Evolutionary conservation across 257 asterid species (phyloP), one percentile per base, ranked within the genome.

Genomic region (Scutellaria galericulata): DNA sequence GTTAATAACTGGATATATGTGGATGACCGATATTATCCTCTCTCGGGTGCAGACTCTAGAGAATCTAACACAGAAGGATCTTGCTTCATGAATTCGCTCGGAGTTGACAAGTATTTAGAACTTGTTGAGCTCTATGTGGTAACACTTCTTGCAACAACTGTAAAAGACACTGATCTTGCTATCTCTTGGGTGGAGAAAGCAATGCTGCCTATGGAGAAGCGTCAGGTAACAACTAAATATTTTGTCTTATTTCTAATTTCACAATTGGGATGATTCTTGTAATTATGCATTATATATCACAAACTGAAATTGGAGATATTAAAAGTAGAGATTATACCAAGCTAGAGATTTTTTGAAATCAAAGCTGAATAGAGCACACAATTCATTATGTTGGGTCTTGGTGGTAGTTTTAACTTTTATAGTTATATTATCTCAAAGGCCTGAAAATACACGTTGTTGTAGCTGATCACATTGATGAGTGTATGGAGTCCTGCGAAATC

Each of bases 171-270:
- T 3, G 88, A 88, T 84, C 81, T 67, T 78, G 96, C 99, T 51
- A 80, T 90, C 61, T 85, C 88, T 48, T 91, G 98, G 99, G 87
- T 88, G 64, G 96, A 90, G 79, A 87, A 88, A 67, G 87, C 92
- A 48, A 45, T 75, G 80, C 64, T 94, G 55, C 97, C 98, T 31
- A 70, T 67, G 82, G 93, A 85, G 74, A 88, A 85, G 74, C 86
- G 83, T 70, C 97, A 94, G 96, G 98, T 91, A 84, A 78, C 54
- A 66, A 31, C 37, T 31, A 27, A 64, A 6, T 50, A 50, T 51
- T 41, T 57, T 62, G 3, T 48, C 22, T 40, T 27, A 45, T 52
- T 70, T 72, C 40, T 77, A 39, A 45, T 70, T 68, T 71, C 63
- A 61, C 52, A 24, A 22, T 59, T 42, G 58, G 45, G 44, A 53